A percentile compares a stretch with the other conserved stretches of the same genome.
phyloP scores from a whole-genome alignment of 495 filamentous ascomycete species.

The Podospora anserina region DNA sequence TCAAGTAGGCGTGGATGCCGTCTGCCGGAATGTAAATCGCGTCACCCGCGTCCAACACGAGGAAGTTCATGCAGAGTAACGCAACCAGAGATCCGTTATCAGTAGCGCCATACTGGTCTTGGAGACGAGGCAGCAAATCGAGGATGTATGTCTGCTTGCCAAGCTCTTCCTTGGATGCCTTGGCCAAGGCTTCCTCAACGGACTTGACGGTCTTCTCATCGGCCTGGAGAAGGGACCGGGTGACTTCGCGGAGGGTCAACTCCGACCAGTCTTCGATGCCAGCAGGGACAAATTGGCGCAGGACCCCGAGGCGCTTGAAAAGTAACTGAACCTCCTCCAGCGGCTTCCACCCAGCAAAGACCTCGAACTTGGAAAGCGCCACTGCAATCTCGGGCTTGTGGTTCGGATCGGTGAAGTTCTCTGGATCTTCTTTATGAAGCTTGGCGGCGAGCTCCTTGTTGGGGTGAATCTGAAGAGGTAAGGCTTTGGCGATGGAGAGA shows the following conservation, averaged over 20 bases:
- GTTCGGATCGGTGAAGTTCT: conserved; percentile 67
- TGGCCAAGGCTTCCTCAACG: conserved; percentile 50
- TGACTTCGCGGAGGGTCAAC: conserved; percentile 58
- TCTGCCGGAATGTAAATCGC: conserved; percentile 74
- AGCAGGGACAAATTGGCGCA: conserved; percentile 52
- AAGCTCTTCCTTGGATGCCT: conserved; percentile 34
- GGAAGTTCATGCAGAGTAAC: conserved; percentile 69
- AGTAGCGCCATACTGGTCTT: conserved; percentile 58
- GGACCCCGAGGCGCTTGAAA: conserved; percentile 46
- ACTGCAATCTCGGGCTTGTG: conserved; percentile 84
- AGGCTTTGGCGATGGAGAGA: conserved; percentile 72
- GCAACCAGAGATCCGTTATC: conserved; percentile 65
- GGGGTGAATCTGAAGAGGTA: conserved; percentile 79
- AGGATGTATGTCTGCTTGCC: conserved; percentile 57
- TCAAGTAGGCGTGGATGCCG: conserved; percentile 74
- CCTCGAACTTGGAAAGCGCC: conserved; percentile 71
- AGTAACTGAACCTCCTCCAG: conserved; percentile 57
- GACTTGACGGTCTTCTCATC: conserved; percentile 49
- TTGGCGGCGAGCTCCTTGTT: conserved; percentile 61
- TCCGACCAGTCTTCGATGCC: conserved; percentile 50
- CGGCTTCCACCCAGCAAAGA: conserved; percentile 75
- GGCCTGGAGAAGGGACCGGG: conserved; percentile 54
- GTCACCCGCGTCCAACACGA: conserved; percentile 62
- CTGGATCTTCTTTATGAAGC: conserved; percentile 61
- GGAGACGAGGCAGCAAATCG: conserved; percentile 60